Percentiles rank a stretch among this genome's conserved stretches.
phyloP scores from a whole-genome alignment of 352 stramenopile species.

The Phytophthora quininea region DNA sequence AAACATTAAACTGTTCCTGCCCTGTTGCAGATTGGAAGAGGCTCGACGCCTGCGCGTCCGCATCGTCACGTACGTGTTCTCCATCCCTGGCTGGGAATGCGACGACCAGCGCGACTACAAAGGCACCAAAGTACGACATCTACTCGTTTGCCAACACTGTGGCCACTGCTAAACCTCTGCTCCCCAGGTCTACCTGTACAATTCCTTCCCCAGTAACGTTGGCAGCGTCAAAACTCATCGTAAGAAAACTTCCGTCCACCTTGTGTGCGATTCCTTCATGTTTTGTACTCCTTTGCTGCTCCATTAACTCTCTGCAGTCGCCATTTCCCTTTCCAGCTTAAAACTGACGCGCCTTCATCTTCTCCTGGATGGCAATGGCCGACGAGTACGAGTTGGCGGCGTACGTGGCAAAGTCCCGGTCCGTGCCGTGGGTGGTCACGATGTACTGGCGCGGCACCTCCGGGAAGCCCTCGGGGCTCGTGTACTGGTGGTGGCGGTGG shows the following conservation, averaged over 20 bases:
- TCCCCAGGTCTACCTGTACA: conserved; percentile 70
- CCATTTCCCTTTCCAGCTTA: conserved; percentile 44
- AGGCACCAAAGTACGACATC: conserved; percentile 73
- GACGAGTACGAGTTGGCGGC: conserved; percentile 88
- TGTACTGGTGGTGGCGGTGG: conserved; percentile 66
- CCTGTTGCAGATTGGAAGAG: conserved; percentile 63
- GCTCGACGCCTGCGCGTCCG: conserved; percentile 57
- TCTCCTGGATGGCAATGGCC: conserved; percentile 80
- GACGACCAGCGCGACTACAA: conserved; percentile 74
- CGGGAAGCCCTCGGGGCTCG: conserved; percentile 65
- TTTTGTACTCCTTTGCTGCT: conserved; percentile 15
- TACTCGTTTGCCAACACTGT: not conserved
- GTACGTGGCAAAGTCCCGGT: conserved; percentile 80
- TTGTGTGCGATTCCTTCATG: conserved; percentile 29
- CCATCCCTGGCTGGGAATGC: conserved; percentile 70
- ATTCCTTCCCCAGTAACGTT: conserved; percentile 13
- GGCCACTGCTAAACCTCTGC: too few species aligned
- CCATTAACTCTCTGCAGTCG: not conserved
- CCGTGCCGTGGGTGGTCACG: conserved; percentile 67
- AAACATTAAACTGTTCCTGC: not conserved
- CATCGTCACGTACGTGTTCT: conserved; percentile 88
- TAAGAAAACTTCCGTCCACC: conserved; percentile 7
- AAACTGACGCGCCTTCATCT: conserved; percentile 81
- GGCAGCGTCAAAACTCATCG: too few species aligned
- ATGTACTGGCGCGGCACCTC: conserved; percentile 84